Evolutionary conservation across 2,329 filamentous ascomycete species (phyloP), one percentile per base, ranked within the genome.

Genomic region (Pestalotiopsis sp.): DNA sequence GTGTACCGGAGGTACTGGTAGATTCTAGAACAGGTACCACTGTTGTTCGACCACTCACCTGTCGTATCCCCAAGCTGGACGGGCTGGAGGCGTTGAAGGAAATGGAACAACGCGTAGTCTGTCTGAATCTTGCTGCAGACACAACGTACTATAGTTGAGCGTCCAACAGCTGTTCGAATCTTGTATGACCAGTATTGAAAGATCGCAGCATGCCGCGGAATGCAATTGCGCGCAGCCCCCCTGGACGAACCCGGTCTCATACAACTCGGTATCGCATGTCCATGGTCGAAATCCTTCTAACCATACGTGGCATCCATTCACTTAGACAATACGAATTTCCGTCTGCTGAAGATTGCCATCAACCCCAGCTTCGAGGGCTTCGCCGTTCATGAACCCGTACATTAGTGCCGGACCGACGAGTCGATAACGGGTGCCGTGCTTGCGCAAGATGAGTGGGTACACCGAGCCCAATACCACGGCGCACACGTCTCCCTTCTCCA

Each of bases 391-490:
- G 36, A 23, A 66, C 2, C 64, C 64, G 13, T 66, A 41, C 13
- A 66, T 7, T 14, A 66, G 23, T n/a, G 49, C 64, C 25, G 64
- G 64, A 1, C 64, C 64, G 12, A 66, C 52, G 31, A 66, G 25
- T 25, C 52, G 45, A 58, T 57, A 58, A 57, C 17, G 12, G 31
- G 41, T 25, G 20, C 49, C 49, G 13, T n/a, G 23, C 14, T 66
- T 66, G 23, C 64, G 20, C 13, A 66, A 23, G 7, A 66, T 12
- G 17, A 66, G 17, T 38, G 64, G 64, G 27, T 66, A 66, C 36
- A 66, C 38, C 17, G 64, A 57, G 25, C 64, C 64, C 6, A 38
- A 38, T 3, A 66, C 12, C 7, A 66, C 27, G 12, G 13, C 64
- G 20, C 64, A 66, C 11, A 66, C 27, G 23, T 66, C 64, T 23